phyloP scores from a whole-genome alignment of 192 early-diverging fungal species.

The Backusella tuberculispora region DNA sequence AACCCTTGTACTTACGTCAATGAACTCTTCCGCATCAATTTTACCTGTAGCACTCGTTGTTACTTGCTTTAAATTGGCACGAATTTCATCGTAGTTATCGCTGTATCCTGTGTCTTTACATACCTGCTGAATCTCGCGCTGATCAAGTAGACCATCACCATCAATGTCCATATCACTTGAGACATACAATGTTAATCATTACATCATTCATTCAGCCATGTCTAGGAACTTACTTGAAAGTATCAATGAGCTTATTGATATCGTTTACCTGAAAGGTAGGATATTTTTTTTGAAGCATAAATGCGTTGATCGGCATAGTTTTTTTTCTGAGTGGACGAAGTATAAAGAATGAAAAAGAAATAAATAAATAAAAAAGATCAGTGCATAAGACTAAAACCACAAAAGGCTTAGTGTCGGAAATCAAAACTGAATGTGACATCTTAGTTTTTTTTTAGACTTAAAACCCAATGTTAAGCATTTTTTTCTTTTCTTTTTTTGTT shows the following conservation, averaged over 20 bases:
- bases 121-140: constrained; percentile 66
- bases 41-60: constrained; percentile 67
- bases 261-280: constrained; percentile 53
- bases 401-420: constrained; percentile 2
- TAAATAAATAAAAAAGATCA: neutral
- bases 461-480: neutral
- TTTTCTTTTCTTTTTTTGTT: constrained; percentile 1
- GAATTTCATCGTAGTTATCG: constrained; percentile 76
- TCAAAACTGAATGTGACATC: neutral
- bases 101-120: constrained; percentile 72
- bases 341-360: constrained; percentile 14
- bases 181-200: neutral
- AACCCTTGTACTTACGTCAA: constrained; percentile 59
- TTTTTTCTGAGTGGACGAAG: neutral
- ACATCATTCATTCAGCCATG: no score
- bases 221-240: constrained; percentile 49
- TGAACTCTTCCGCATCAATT: constrained; percentile 81
- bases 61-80: constrained; percentile 68
- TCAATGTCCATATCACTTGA: constrained; percentile 65
- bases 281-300: constrained; percentile 53
- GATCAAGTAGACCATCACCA: constrained; percentile 68
- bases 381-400: neutral
- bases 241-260: constrained; percentile 53
- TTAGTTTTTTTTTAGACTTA: constrained; percentile 1
- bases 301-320: constrained; percentile 55